These are phyloP conservation scores for Fallopia convolvulus DNA, from an alignment of 148 eudicot species.

Conservation along the genomic window DNA sequence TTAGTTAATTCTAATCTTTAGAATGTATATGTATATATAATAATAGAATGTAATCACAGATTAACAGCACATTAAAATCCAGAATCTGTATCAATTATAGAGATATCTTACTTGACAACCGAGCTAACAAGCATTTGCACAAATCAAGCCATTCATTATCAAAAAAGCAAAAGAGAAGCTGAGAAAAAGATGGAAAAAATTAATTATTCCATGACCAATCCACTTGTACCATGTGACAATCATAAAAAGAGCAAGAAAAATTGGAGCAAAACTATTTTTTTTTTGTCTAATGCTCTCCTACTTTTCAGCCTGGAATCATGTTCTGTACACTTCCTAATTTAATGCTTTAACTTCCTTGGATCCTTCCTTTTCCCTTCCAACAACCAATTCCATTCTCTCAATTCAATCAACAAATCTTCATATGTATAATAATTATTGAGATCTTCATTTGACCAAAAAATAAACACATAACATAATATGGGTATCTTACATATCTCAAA, in stretches of 20 bases:
- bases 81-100: background rate
- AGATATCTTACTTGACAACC: background rate
- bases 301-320: conserved; percentile 15
- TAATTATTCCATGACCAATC: background rate
- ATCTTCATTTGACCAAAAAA: background rate
- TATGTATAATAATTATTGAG: background rate
- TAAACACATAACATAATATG: background rate
- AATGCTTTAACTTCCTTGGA: background rate
- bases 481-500: background rate
- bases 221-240: conserved; percentile 6
- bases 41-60: background rate
- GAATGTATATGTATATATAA: background rate
- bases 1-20: background rate
- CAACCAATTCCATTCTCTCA: background rate
- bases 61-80: background rate
- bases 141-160: background rate
- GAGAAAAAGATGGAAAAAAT: background rate
- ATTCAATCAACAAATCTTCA: background rate
- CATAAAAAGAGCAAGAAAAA: background rate
- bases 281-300: background rate
- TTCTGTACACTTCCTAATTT: background rate
- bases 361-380: background rate
- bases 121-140: background rate
- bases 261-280: background rate
- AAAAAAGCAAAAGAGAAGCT: background rate